Conservation (phyloP, 371 early-diverging fungal genomes). For the Nematocida ausubeli region DNA sequence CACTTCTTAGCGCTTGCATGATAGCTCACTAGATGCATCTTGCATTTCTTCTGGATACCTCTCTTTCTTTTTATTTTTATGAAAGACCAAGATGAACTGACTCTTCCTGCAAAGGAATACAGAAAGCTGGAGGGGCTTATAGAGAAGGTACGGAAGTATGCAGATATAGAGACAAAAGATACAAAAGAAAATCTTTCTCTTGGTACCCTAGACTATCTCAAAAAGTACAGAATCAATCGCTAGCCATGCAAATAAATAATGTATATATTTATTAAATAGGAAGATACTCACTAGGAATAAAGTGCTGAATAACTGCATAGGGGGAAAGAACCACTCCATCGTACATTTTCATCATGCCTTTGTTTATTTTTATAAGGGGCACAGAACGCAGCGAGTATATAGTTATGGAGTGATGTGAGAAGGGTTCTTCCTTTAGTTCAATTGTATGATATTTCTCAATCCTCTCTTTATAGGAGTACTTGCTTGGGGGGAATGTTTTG, state of each 20-base stretch:
- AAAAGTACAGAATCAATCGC: conserved; percentile 31
- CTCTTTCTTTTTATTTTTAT: neutral
- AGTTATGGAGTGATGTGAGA: conserved; percentile 29
- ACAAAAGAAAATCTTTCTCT: conserved; percentile 39
- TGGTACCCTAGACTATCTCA: conserved; percentile 50
- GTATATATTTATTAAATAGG: conserved; percentile 12
- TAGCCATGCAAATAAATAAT: neutral
- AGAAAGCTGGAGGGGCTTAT: neutral
- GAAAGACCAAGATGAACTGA: neutral
- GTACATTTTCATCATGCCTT: conserved; percentile 90
- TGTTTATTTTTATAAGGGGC: conserved; percentile 82
- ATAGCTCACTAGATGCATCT: no score
- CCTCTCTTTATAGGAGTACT: conserved; percentile 28
- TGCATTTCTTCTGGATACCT: no score
- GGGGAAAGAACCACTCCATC: conserved; percentile 85
- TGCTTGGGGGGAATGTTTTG: conserved; percentile 25
- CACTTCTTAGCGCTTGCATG: no score
- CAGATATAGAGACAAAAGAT: neutral
- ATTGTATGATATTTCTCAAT: neutral
- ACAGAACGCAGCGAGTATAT: conserved; percentile 32
- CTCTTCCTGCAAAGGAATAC: neutral
- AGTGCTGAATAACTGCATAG: conserved; percentile 94
- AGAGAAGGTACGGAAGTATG: neutral
- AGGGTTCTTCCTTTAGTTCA: conserved; percentile 6
- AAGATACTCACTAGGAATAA: conserved; percentile 77